Base-by-base conservation (phyloP, 768 basidiomycete species). In the Lentinus brumalis region DNA sequence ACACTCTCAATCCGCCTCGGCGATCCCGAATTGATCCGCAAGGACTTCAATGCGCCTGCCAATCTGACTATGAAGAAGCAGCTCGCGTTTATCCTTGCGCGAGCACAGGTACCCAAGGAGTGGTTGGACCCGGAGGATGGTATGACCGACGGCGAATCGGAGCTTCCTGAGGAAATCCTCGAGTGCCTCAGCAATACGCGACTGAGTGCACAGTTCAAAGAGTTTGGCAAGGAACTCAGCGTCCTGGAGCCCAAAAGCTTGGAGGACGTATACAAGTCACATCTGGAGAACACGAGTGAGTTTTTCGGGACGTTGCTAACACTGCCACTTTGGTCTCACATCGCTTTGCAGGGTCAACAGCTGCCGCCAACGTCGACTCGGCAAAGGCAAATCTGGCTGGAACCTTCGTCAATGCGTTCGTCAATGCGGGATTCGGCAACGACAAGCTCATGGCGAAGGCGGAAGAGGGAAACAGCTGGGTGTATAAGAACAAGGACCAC, bases 401-500 rank as follows among this genome's bases (percentile, higher is more conserved):
- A 3, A 97, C 96, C 1, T 98, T 98, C 65, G 97, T 99, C 63
- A 98, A 99, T 70, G 97, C 95, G 1, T 99, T 98, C 62, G 96
- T 98, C 54, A 99, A 99, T 70, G 96, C 95, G 46, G 97, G 96
- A 0, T 99, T 96, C 70, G 95, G 94, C 26, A 99, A 99, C 72
- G 97, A 99, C 74, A 98, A 97, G 73, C 83, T 99, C 56, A 96
- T 99, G 93, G 94, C 96, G 5, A 90, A 89, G 70, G 96, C 95
- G 1, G 92, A 94, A 60, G 96, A 97, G 69, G 96, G 97, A 14
- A 92, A 86, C 74, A 96, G 94, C 68, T 99, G 95, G 95, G 94
- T 99, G 59, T 99, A 98, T 82, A 98, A 98, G 83, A 98, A 98
- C 81, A 98, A 98, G 77, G 96, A 98, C 55, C 94, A 97, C 64